Evolutionary conservation across 768 basidiomycete genomes (phyloP), one percentile per base, ranked within the genome.

Genomic region (Xerocomus spinulosus): DNA sequence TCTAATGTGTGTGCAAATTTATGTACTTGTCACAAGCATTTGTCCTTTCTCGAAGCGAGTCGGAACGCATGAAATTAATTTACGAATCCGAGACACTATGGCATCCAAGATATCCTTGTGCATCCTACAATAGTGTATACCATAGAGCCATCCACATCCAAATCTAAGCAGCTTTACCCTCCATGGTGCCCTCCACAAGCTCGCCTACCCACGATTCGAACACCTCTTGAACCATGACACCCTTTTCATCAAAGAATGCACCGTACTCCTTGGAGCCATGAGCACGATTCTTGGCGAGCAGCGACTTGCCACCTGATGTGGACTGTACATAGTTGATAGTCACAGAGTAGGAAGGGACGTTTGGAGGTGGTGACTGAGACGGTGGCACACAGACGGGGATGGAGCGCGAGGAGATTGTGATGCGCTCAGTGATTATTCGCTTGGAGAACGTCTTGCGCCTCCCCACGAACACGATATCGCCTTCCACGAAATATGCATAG

Each of bases 361-460:
- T 71, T 28, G 73, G 57, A 20, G 72, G 73, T 17, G 55, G 55
- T 17, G 50, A 33, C 18, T 49, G 33, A 34, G 51, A 25, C n/a
- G 20, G 51, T 50, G 4, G 53, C 32, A 28, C 56, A 52, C 29
- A n/a, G n/a, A 45, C 74, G 26, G 89, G 83, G 14, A 72, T 56
- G 4, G 88, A 87, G 25, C 73, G 74, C 4, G 92, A 86, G 18
- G 80, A 76, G 47, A 94, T 76, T 24, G 83, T 87, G 68, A 97
- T 80, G 54, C 85, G 82, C 63, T 97, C 93, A 3, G 90, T 92
- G 39, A 94, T 84, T 61, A 96, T 95, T 86, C 94, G 65, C 66
- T 90, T 92, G 14, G 88, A 87, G 53, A 95, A 82, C 14, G 88
- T 86, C 69, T 94, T 92, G 53, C 93, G 82, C 63, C 86, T 90